phyloP scores from a whole-genome alignment of 768 basidiomycete species.

The Leccinum variicolor region DNA sequence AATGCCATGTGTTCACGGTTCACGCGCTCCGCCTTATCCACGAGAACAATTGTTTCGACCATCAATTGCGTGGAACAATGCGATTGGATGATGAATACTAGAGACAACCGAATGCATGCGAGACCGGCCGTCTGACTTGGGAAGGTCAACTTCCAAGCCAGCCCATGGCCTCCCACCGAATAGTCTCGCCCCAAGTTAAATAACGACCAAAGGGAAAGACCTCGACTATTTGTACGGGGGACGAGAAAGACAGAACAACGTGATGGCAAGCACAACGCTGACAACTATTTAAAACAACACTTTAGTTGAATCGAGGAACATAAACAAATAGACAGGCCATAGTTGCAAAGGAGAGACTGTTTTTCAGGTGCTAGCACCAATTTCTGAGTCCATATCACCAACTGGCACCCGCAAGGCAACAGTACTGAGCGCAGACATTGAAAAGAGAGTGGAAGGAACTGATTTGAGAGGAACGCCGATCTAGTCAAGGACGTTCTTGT shows the following conservation, averaged over 20 bases:
- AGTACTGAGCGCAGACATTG: slow-evolving; percentile 11
- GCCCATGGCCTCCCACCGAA: slow-evolving; percentile 7
- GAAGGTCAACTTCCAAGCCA: slow-evolving; percentile 39
- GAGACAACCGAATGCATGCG: slow-evolving; percentile 8
- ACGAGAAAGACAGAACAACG: slow-evolving; percentile 18
- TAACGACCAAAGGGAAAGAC: slow-evolving; percentile 16
- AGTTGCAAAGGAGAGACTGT: slow-evolving; percentile 26
- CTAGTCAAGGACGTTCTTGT: slow-evolving; percentile 8
- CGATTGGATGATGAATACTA: slow-evolving; percentile 11
- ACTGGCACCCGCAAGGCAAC: slow-evolving; percentile 6
- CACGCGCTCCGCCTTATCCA: background rate
- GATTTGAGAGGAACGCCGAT: slow-evolving; percentile 11
- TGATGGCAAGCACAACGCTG: slow-evolving; percentile 26
- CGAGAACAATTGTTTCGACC: background rate
- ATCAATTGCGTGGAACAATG: slow-evolving; percentile 3
- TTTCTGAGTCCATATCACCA: slow-evolving; percentile 19
- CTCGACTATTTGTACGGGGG: slow-evolving; percentile 11
- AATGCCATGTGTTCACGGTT: background rate
- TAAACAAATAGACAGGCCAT: slow-evolving; percentile 20
- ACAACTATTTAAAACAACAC: slow-evolving; percentile 28
- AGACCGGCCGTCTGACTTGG: slow-evolving; percentile 16
- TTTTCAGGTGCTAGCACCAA: slow-evolving; percentile 25
- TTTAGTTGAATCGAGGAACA: slow-evolving; percentile 18
- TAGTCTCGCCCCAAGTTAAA: slow-evolving; percentile 18
- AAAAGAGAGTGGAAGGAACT: slow-evolving; percentile 21